These are phyloP conservation scores for Adansonia grandidieri DNA, from an alignment of 441 rosid genomes.

Conservation along the genomic window DNA sequence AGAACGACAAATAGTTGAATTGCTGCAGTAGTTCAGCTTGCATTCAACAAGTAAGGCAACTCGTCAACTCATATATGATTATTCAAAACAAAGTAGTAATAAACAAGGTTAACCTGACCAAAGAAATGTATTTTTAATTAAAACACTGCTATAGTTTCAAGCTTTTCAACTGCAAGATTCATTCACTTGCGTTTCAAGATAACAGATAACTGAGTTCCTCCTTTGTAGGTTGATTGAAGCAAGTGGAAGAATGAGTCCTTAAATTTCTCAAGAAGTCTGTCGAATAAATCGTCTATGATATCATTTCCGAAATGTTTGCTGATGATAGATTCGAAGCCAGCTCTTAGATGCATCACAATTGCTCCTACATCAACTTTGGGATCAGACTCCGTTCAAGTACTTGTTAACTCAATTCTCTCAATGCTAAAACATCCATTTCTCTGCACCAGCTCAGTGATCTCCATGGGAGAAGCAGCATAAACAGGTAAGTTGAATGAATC, in stretches of 20 bases:
- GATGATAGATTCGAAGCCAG: not conserved
- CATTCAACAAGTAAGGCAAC: slow-evolving; percentile 33
- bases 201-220: slow-evolving; percentile 3
- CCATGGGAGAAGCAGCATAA: slow-evolving; percentile 41
- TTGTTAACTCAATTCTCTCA: slow-evolving; percentile 35
- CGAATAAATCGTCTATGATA: not conserved
- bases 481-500: slow-evolving; percentile 52
- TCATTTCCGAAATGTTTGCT: not conserved
- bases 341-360: not conserved
- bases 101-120: too few relatives aligned
- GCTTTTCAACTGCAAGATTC: slow-evolving; percentile 28
- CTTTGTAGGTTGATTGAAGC: not conserved
- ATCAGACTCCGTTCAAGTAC: not conserved
- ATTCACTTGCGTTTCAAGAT: not conserved
- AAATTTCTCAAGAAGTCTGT: not conserved
- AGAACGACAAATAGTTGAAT: not conserved
- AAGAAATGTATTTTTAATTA: too few relatives aligned
- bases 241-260: not conserved
- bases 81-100: too few relatives aligned
- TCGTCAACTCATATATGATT: slow-evolving; percentile 5
- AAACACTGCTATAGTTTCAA: too few relatives aligned
- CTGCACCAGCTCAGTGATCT: slow-evolving; percentile 30
- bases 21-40: slow-evolving; percentile 13
- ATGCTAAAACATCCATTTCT: slow-evolving; percentile 42
- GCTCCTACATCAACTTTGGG: not conserved